phyloP scores from a whole-genome alignment of 2,329 filamentous ascomycete species.

The Xylaria sp. region DNA sequence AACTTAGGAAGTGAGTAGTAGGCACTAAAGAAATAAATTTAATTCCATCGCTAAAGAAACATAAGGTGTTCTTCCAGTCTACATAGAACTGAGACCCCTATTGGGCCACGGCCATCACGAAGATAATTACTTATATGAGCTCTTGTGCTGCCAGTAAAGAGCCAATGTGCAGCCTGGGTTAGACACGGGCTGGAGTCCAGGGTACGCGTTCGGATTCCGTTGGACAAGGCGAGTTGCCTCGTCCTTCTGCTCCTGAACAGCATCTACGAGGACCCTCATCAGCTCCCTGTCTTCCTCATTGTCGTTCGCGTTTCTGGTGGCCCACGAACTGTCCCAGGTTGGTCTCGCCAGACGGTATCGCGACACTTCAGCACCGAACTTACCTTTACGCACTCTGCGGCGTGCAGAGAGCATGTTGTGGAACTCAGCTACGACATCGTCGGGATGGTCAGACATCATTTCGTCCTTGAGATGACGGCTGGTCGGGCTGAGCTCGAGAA shows the following conservation, averaged over 20 bases:
- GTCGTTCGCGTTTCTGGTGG: not conserved
- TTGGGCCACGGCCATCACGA: not conserved
- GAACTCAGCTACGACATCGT: slow-evolving; percentile 10
- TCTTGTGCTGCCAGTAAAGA: slow-evolving; percentile 20
- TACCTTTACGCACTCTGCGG: slow-evolving; percentile 16
- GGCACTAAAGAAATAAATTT: not conserved
- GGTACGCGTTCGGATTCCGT: not conserved
- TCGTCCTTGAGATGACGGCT: slow-evolving; percentile 9
- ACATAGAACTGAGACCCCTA: not conserved
- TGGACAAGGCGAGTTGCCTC: slow-evolving; percentile 10
- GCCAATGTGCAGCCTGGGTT: slow-evolving; percentile 4
- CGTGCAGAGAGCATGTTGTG: slow-evolving; percentile 21
- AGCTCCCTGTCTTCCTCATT: slow-evolving; percentile 3
- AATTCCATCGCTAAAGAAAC: no score
- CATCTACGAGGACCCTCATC: slow-evolving; percentile 2
- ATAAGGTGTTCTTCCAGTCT: not conserved
- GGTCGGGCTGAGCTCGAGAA: slow-evolving; percentile 12
- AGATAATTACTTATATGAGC: not conserved
- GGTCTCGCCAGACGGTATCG: slow-evolving; percentile 2
- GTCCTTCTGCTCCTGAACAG: slow-evolving; percentile 18
- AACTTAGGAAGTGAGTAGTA: not conserved
- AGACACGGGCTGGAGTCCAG: slow-evolving; percentile 5
- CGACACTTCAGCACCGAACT: slow-evolving; percentile 10
- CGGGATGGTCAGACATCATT: not conserved
- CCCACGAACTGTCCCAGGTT: slow-evolving; percentile 8